Percentiles rank a stretch among this genome's conserved stretches.
Evolutionary conservation across 2,329 filamentous ascomycete species (phyloP).

Genomic region (Penicillium occitanis): DNA sequence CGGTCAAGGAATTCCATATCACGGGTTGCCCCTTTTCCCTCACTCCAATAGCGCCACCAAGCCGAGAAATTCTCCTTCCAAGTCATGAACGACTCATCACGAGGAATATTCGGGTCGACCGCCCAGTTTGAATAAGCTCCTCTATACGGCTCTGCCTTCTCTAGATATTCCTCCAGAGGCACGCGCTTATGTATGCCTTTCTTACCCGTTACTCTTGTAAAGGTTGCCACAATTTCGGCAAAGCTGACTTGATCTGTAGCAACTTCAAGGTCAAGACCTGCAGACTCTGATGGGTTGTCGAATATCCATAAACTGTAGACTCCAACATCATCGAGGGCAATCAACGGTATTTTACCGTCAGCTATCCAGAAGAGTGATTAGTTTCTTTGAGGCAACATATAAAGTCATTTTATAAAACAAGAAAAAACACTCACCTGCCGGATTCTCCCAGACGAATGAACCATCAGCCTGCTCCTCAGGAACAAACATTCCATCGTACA

Average conservation of each 20-base stretch:
- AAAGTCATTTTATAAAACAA: neutral
- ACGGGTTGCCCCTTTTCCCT: constrained; percentile 17
- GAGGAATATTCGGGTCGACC: neutral
- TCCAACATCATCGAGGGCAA: constrained; percentile 26
- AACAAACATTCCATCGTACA: constrained; percentile 25
- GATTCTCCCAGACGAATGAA: constrained; percentile 23
- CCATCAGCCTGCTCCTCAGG: constrained; percentile 23
- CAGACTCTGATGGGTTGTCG: constrained; percentile 20
- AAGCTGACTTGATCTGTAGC: constrained; percentile 22
- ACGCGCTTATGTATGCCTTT: constrained; percentile 12
- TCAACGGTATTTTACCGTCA: constrained; percentile 22
- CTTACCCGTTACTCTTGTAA: constrained; percentile 18
- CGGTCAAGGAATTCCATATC: constrained; percentile 17
- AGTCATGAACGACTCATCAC: constrained; percentile 21
- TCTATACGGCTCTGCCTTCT: constrained; percentile 16
- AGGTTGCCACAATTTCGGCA: constrained; percentile 11
- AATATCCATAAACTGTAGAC: constrained; percentile 26
- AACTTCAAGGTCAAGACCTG: constrained; percentile 25
- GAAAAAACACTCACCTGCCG: constrained; percentile 7
- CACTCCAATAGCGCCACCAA: constrained; percentile 21
- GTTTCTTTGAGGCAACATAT: neutral
- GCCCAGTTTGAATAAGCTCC: constrained; percentile 17
- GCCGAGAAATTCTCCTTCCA: constrained; percentile 19
- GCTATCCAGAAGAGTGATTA: neutral
- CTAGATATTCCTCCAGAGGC: constrained; percentile 15